phyloP scores from a whole-genome alignment of 1,284 basidiomycete species.

The Thelephora terrestris region DNA sequence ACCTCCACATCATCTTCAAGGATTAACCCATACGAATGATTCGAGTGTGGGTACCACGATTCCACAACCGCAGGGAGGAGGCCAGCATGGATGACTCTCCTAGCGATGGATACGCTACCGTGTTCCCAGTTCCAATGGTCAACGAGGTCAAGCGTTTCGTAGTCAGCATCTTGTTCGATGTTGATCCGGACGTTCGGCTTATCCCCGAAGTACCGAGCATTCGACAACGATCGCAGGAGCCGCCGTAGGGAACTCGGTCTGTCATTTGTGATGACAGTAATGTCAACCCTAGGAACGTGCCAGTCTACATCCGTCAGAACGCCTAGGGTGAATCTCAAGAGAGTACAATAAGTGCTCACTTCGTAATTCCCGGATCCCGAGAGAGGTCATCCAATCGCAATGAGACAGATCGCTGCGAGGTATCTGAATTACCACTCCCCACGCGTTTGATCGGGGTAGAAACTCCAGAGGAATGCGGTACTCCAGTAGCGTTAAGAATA shows the following conservation, averaged over 20 bases:
- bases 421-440: conserved; percentile 33
- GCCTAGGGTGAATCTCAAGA: background rate
- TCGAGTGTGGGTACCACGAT: conserved; percentile 70
- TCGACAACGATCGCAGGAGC: conserved; percentile 51
- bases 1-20: conserved; percentile 80
- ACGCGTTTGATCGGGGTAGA: conserved; percentile 4
- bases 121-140: conserved; percentile 47
- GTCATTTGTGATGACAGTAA: conserved; percentile 69
- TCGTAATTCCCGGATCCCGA: conserved; percentile 44
- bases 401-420: conserved; percentile 42
- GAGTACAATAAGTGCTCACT: conserved; percentile 29
- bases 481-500: conserved; percentile 10
- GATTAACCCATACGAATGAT: conserved; percentile 67
- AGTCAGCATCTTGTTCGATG: conserved; percentile 64
- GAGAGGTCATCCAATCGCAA: conserved; percentile 54
- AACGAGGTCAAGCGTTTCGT: conserved; percentile 43
- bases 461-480: conserved; percentile 12
- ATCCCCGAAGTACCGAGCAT: conserved; percentile 61
- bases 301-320: conserved; percentile 41
- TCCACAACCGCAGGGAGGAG: conserved; percentile 74
- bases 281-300: conserved; percentile 55
- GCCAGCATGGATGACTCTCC: conserved; percentile 65
- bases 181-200: conserved; percentile 52
- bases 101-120: conserved; percentile 50
- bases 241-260: conserved; percentile 62